Percentiles rank a stretch among this genome's conserved stretches.
phyloP scores from a whole-genome alignment of 805 yeast species.

The Candida silvicultrix region DNA sequence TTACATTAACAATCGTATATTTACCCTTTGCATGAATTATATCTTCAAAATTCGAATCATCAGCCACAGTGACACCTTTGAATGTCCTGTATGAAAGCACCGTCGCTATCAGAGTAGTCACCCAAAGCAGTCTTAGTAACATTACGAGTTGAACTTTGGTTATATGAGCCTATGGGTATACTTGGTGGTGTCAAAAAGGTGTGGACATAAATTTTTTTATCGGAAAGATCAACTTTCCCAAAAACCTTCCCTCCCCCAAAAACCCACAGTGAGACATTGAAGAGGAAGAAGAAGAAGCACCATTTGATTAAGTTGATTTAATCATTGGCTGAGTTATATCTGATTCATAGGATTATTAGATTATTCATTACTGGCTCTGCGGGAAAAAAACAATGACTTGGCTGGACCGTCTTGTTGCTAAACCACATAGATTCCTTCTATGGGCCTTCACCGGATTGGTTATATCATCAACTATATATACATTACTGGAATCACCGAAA shows the following conservation, averaged over 20 bases:
- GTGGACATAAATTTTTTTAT: neutral
- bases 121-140: neutral
- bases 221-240: neutral
- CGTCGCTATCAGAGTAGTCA: neutral
- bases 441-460: constrained; percentile 12
- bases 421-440: neutral
- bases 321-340: no score
- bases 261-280: no score
- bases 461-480: constrained; percentile 8
- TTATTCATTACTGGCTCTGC: no score
- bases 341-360: no score
- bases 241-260: no score
- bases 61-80: constrained; percentile 18
- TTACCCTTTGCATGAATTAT: constrained; percentile 12
- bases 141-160: neutral
- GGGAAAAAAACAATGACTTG: no score
- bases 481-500: constrained; percentile 12
- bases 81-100: constrained; percentile 4
- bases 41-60: constrained; percentile 16
- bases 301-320: no score
- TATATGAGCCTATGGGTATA: neutral
- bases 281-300: no score
- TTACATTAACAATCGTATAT: constrained; percentile 16
- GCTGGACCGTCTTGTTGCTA: neutral
- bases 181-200: neutral